Evolutionary conservation across 768 basidiomycete genomes (phyloP).

Genomic region (Crepidotus variabilis): DNA sequence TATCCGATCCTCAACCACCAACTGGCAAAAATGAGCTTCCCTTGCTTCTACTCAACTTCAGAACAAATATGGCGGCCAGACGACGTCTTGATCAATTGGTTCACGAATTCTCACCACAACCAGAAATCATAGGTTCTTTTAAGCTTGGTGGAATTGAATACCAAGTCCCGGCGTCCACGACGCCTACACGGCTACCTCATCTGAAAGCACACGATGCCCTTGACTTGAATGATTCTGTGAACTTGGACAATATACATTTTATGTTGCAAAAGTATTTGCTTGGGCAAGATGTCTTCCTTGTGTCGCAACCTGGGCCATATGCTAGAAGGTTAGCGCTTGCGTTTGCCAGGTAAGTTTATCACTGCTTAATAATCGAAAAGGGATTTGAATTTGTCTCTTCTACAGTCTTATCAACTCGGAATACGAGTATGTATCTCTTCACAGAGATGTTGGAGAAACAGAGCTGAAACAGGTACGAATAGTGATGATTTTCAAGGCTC

Average conservation of each 20-base stretch:
- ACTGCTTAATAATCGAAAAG: not conserved
- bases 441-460: slow-evolving; percentile 69
- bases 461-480: slow-evolving; percentile 57
- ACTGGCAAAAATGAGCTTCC: no score
- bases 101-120: slow-evolving; percentile 36
- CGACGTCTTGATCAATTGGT: slow-evolving; percentile 49
- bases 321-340: slow-evolving; percentile 59
- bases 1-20: no score
- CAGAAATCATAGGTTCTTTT: slow-evolving; percentile 46
- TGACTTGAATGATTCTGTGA: slow-evolving; percentile 49
- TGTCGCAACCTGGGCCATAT: slow-evolving; percentile 67
- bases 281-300: slow-evolving; percentile 44
- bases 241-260: slow-evolving; percentile 57
- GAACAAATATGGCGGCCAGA: slow-evolving; percentile 29
- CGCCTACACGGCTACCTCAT: slow-evolving; percentile 42
- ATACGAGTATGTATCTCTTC: slow-evolving; percentile 65
- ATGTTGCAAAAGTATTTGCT: slow-evolving; percentile 66
- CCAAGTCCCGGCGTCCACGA: slow-evolving; percentile 45
- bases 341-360: slow-evolving; percentile 46
- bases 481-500: not conserved
- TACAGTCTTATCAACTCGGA: slow-evolving; percentile 57
- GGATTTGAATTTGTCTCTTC: not conserved
- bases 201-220: slow-evolving; percentile 38
- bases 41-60: no score
- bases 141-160: slow-evolving; percentile 55